Base-by-base conservation (phyloP, 2,329 filamentous ascomycete genomes). In the Colletotrichum sansevieriae region DNA sequence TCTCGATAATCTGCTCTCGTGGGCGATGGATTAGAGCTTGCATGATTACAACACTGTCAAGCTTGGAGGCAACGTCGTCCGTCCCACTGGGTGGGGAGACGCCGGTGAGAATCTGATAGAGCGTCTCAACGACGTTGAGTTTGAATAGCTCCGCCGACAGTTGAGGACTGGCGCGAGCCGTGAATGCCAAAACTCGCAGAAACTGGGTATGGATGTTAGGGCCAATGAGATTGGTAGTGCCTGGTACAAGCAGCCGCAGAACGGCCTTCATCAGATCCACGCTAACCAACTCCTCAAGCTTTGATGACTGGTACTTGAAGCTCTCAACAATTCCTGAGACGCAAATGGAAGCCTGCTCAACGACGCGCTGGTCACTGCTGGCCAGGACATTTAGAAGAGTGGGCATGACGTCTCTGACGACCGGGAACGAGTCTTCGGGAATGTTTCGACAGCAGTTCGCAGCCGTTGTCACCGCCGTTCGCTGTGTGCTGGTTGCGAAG, bases 391-490 rank as follows among this genome's bases (percentile, higher is more conserved):
- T 94, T 67, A 97, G 89, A 37, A 99, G 86, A 29, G 94, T 98
- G 7, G 95, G 95, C 96, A 99, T 99, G 47, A 98, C 96, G 79
- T 98, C 95, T 76, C 91, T 90, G 56, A 99, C 92, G 10, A 97
- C 95, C 1, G 90, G 85, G 76, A 99, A 99, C 0, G 94, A 97
- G 75, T 98, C 96, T 74, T 95, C 92, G 1, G 95, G 93, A 18
- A 99, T 96, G 76, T 98, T 98, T 71, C 96, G 92, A 79, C 97
- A 99, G 82, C 96, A 99, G 77, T 99, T 99, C 64, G 96, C 97
- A 10, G 97, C 96, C 12, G 95, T 99, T 3, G 95, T 98, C 8
- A 99, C 96, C 7, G 96, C 96, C 13, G 95, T 98, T 72, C 96
- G 90, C 80, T 99, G 96, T 2, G 96, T 98, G 79, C 95, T 96